Base-by-base conservation (phyloP, 495 filamentous ascomycete species). In the Hypoxylon rickii region DNA sequence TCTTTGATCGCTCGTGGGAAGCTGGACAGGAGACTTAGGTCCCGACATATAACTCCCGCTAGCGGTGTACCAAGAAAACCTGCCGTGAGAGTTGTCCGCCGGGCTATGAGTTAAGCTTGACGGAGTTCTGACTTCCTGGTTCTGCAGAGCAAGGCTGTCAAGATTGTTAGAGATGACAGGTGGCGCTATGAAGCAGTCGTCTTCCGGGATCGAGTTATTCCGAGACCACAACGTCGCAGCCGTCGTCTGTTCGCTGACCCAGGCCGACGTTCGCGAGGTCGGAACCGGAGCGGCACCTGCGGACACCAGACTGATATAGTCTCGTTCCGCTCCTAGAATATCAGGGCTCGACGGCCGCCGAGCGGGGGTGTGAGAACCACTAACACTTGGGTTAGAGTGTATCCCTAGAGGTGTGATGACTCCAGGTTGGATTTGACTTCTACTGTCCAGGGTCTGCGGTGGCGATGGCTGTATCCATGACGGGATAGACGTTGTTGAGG, bases 1-100 rank as follows among this genome's bases (percentile, higher is more conserved):
- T 18, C 63, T 54, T 39, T 55, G 54, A 21, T 66, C 63, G 41
- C 63, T 66, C n/a, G 58, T 62, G 12, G 63, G 63, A 29, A 66
- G 16, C 19, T 58, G 21, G 1, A 52, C 34, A 3, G 54, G 47
- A 13, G 64, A 55, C 31, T 47, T 57, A 17, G 59, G 52, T 3
- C 53, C 59, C 15, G 59, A 63, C 6, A 24, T 31, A 42, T 49
- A 57, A 24, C 59, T 63, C 17, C 59, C 59, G 2, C 52, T 63
- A 15, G 37, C 56, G 12, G 59, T 63, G 34, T 63, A 63, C 59
- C 59, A 63, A 19, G 59, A 63, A 13, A 57, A 17, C 26, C 59
- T 52, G 15, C 48, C 57, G 3, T 57, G 39, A 15, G 48, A 53
- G 16, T 47, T 57, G 7, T 37, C 59, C 16, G 24, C 24, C 24